A percentile compares a stretch with the other conserved stretches of the same genome.
phyloP scores from a whole-genome alignment of 805 yeast genomes.

The Tetrapisispora namnaoensis region DNA sequence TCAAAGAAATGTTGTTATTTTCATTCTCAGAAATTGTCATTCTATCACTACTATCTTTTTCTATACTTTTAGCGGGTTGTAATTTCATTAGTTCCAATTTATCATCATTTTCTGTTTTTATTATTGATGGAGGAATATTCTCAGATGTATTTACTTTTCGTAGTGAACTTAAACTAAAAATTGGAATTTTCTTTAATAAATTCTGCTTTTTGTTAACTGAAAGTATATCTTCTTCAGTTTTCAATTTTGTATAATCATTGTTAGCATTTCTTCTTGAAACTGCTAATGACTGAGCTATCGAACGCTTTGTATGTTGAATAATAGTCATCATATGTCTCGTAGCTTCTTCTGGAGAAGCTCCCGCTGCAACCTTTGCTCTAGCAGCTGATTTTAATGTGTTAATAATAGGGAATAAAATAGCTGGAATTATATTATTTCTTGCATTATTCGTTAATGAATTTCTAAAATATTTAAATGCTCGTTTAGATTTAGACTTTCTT shows the following conservation, averaged over 20 bases:
- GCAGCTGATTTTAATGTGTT: conserved; percentile 29
- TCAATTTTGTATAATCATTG: conserved; percentile 4
- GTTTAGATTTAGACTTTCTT: conserved; percentile 3
- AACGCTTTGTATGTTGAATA: conserved; percentile 24
- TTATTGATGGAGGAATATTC: background rate
- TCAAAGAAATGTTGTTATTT: too few relatives aligned
- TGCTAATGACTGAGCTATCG: conserved; percentile 20
- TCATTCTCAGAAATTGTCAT: background rate
- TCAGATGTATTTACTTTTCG: conserved; percentile 7
- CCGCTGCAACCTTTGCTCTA: conserved; percentile 25
- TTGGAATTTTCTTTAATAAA: conserved; percentile 12
- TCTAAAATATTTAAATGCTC: background rate
- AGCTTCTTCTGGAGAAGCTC: conserved; percentile 28
- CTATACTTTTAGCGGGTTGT: background rate
- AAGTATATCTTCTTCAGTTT: conserved; percentile 8
- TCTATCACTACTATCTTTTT: too few relatives aligned
- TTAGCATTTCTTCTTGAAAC: conserved; percentile 10
- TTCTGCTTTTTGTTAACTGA: conserved; percentile 2
- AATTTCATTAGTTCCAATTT: background rate
- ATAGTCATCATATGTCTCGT: conserved; percentile 22
- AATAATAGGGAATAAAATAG: conserved; percentile 23
- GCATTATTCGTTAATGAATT: conserved; percentile 7
- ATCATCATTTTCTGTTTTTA: conserved; percentile 1
- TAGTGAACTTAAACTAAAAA: conserved; percentile 17
- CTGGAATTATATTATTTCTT: conserved; percentile 18